phyloP scores from a whole-genome alignment of 2,329 filamentous ascomycete species.

The Thelonectria olida region DNA sequence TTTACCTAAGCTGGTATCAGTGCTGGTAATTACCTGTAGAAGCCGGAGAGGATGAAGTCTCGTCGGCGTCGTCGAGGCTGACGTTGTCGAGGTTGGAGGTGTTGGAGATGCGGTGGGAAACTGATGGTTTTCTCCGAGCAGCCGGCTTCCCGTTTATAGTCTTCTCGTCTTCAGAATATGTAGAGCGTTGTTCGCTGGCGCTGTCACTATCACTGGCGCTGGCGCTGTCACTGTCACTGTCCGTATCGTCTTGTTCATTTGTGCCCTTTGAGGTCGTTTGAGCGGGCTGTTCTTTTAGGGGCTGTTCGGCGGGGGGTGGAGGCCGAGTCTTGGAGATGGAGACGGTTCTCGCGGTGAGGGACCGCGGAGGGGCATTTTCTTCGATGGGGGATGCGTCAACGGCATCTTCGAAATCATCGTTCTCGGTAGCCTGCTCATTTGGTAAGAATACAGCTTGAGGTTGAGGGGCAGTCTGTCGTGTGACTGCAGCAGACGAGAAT shows the following conservation, averaged over 20 bases:
- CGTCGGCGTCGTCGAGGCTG: constrained; percentile 73
- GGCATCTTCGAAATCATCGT: constrained; percentile 80
- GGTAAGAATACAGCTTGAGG: constrained; percentile 26
- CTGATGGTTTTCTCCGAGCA: constrained; percentile 47
- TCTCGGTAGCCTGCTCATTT: constrained; percentile 41
- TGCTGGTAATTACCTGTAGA: constrained; percentile 43
- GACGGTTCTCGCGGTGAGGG: constrained; percentile 62
- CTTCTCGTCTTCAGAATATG: constrained; percentile 21
- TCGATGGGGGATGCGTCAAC: constrained; percentile 72
- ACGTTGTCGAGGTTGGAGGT: constrained; percentile 67
- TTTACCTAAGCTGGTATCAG: background rate
- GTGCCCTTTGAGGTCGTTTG: constrained; percentile 25
- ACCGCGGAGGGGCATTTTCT: constrained; percentile 66
- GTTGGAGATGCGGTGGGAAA: constrained; percentile 57
- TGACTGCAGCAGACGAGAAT: constrained; percentile 27
- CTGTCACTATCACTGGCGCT: constrained; percentile 29
- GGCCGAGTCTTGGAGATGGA: constrained; percentile 47
- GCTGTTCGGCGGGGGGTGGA: constrained; percentile 30
- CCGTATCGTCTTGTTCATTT: constrained; percentile 16
- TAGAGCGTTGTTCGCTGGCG: constrained; percentile 19
- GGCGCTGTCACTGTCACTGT: constrained; percentile 24
- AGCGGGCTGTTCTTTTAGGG: constrained; percentile 16
- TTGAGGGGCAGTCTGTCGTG: constrained; percentile 28
- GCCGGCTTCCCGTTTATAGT: constrained; percentile 27
- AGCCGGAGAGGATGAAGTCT: constrained; percentile 40